These are phyloP conservation scores for Ailanthus altissimus DNA, from an alignment of 345 rosid species.

Conservation along the genomic window DNA sequence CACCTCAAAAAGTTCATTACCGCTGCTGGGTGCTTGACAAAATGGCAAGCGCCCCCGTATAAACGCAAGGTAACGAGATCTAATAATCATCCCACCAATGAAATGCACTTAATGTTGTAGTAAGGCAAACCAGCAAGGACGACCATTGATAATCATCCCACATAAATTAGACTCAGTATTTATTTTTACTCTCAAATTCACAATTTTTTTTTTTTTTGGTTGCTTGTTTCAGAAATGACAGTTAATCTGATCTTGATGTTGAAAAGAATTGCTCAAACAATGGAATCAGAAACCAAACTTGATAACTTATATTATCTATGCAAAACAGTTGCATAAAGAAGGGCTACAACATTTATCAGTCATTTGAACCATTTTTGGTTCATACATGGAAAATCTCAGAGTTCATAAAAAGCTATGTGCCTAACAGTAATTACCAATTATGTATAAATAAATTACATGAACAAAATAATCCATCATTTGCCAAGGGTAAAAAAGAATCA, in stretches of 20 bases:
- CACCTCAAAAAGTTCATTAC: too few relatives aligned
- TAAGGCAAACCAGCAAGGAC: too few relatives aligned
- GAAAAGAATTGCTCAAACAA: too few relatives aligned
- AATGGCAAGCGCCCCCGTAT: too few relatives aligned
- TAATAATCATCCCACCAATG: too few relatives aligned
- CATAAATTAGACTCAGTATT: too few relatives aligned
- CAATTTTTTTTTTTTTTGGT: too few relatives aligned
- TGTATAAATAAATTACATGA: conserved; percentile 29
- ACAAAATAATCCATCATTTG: conserved; percentile 27
- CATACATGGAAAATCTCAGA: conserved; percentile 14
- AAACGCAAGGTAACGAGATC: too few relatives aligned
- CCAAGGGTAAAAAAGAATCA: conserved; percentile 28
- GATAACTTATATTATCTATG: neutral
- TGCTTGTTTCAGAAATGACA: neutral
- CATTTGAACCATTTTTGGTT: conserved; percentile 22
- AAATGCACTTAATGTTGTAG: too few relatives aligned
- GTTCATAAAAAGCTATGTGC: neutral
- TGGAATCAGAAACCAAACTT: conserved; percentile 7
- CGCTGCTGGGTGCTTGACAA: too few relatives aligned
- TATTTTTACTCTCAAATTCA: too few relatives aligned
- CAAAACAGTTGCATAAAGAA: neutral
- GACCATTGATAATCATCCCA: too few relatives aligned
- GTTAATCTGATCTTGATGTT: neutral
- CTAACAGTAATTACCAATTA: neutral
- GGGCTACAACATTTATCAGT: neutral